Conservation (phyloP, 2,329 filamentous ascomycete genomes). For the Calcarisporium arbuscula region DNA sequence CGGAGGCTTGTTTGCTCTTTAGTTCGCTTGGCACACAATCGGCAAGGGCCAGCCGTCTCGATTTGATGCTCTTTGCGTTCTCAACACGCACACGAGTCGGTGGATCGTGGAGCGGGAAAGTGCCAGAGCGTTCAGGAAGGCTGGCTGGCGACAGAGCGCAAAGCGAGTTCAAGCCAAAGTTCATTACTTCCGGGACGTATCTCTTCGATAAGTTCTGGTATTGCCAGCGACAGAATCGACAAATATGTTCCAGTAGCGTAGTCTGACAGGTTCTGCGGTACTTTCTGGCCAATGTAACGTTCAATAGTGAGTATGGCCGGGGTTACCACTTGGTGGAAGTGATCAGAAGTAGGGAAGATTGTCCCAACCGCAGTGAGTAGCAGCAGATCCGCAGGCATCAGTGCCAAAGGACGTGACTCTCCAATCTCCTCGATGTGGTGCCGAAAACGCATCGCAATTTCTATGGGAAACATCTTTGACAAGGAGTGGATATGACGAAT, state of each 20-base stretch:
- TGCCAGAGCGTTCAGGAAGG: constrained; percentile 38
- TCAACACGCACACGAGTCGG: constrained; percentile 44
- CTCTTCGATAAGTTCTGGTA: constrained; percentile 81
- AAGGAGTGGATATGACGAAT: constrained; percentile 90
- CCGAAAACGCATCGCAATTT: constrained; percentile 72
- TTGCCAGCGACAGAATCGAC: constrained; percentile 69
- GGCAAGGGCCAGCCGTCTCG: constrained; percentile 51
- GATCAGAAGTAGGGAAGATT: constrained; percentile 91
- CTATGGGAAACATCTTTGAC: constrained; percentile 74
- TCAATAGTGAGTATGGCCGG: constrained; percentile 81
- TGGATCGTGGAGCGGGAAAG: constrained; percentile 57
- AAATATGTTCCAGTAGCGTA: constrained; percentile 71
- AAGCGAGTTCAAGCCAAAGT: constrained; percentile 72
- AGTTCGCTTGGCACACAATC: constrained; percentile 43
- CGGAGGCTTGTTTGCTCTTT: constrained; percentile 25
- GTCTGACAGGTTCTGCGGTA: constrained; percentile 58
- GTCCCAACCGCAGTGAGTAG: constrained; percentile 77
- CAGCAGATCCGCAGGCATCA: constrained; percentile 65
- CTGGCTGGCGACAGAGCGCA: constrained; percentile 56
- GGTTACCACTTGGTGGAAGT: constrained; percentile 93
- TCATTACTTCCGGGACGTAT: constrained; percentile 82
- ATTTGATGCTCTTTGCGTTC: constrained; percentile 29
- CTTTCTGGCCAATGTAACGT: constrained; percentile 74
- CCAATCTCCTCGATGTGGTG: constrained; percentile 58
- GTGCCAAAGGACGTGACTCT: constrained; percentile 41